Percentiles rank a stretch among this genome's conserved stretches.
Conservation (phyloP, 2,329 filamentous ascomycete genomes). For the Neurospora sp. region DNA sequence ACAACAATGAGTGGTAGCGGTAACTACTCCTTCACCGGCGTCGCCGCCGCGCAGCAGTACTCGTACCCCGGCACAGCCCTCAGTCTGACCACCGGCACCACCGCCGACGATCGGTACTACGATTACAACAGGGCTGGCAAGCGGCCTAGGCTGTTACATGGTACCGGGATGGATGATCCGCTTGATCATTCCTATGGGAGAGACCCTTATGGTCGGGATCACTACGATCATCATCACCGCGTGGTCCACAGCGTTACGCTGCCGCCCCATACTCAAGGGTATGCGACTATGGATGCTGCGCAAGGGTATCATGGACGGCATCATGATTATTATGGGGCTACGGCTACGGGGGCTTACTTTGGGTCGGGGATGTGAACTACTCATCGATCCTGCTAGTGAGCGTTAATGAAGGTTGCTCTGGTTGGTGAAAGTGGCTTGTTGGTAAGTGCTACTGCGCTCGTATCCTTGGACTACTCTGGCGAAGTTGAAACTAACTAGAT, state of each 20-base stretch:
- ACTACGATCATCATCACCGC: neutral
- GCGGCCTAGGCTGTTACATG: neutral
- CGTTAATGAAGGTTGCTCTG: neutral
- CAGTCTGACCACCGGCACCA: neutral
- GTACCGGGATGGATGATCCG: neutral
- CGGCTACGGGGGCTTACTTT: neutral
- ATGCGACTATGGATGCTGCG: neutral
- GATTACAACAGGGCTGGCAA: neutral
- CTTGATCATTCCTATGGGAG: neutral
- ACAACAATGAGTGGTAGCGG: neutral
- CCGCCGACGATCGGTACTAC: neutral
- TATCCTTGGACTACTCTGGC: neutral
- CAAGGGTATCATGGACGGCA: neutral
- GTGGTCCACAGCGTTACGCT: neutral
- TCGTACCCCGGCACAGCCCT: neutral
- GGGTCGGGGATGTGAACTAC: neutral
- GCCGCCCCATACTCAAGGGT: neutral
- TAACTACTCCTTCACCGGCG: neutral
- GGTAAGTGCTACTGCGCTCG: neutral
- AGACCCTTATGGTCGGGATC: neutral
- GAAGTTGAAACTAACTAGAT: neutral
- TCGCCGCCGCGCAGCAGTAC: neutral
- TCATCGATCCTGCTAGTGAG: neutral
- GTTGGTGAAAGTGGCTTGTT: neutral
- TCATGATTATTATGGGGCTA: neutral